Base-by-base conservation (phyloP, 1,284 basidiomycete genomes). In the Testicularia cyperi region DNA sequence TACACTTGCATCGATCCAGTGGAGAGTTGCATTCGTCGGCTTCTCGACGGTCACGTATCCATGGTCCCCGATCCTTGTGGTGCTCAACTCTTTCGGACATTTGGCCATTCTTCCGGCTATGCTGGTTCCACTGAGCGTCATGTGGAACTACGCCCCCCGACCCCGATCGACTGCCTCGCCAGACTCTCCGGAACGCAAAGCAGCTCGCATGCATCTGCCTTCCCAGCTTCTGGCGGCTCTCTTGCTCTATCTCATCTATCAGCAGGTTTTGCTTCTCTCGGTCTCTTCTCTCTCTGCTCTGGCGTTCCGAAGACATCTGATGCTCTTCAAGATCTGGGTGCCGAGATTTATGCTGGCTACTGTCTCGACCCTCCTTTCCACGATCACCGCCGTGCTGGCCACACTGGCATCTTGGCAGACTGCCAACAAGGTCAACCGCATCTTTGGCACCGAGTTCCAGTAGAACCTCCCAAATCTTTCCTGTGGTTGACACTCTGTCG, bases 271-370 rank as follows among this genome's bases (percentile, higher is more conserved):
- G 22, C 27, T 58, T 15, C 3, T 40, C 9, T 20, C 32, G 4
- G 23, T 29, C 2, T 43, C 42, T 79, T 96, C 42, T 0, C 74
- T 94, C 6, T 84, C 87, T 3, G 84, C 84, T 8, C 85, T 89
- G 4, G 77, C 84, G 5, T 80, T 97, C 43, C 78, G 91, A 45
- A 77, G 94, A 29, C 95, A 99, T 77, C 78, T 98, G 63, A 97
- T 98, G 92, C 91, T 97, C 26, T 99, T 94, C 91, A 97, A 97
- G 78, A 86, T 96, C 5, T 98, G 97, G 75, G 92, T 92, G 22
- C 95, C 95, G 38, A 80, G 92, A 49, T 94, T 92, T 74, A 92
- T 96, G 86, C 76, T 84, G 13, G 86, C 83, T 0, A 87, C 82
- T 0, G 72, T 80, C 4, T 74, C 74, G 12, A 60, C 81, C 22